Evolutionary conservation across 345 rosid genomes (phyloP).

Genomic region (Eucalyptus marginata): DNA sequence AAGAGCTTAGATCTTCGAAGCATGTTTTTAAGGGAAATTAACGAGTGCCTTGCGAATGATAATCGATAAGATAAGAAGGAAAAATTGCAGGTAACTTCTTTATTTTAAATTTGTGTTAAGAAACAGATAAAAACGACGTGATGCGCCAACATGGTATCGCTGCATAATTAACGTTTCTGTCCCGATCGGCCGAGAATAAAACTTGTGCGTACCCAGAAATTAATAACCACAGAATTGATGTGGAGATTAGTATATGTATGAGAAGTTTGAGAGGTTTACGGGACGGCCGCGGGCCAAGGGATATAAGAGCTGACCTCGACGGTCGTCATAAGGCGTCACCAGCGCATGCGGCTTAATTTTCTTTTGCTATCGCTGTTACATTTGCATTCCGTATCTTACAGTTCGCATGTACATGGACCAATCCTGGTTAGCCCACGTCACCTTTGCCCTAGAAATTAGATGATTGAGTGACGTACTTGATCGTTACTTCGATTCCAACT

Average conservation of each 20-base stretch:
- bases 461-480: background rate
- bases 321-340: background rate
- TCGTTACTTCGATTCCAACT: background rate
- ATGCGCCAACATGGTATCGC: background rate
- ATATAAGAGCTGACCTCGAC: background rate
- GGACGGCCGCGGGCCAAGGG: background rate
- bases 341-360: background rate
- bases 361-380: background rate
- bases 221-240: background rate
- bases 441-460: background rate
- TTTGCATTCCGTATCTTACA: background rate
- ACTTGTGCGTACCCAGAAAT: background rate
- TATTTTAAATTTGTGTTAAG: background rate
- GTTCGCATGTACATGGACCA: background rate
- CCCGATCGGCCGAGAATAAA: background rate
- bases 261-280: background rate
- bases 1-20: background rate
- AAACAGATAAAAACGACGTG: background rate
- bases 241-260: background rate
- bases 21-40: background rate
- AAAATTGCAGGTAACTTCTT: background rate
- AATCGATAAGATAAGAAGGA: background rate
- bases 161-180: background rate
- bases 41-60: background rate
- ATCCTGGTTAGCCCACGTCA: background rate